Evolutionary conservation across 441 rosid species (phyloP).

Genomic region (Macaranga tanarius): DNA sequence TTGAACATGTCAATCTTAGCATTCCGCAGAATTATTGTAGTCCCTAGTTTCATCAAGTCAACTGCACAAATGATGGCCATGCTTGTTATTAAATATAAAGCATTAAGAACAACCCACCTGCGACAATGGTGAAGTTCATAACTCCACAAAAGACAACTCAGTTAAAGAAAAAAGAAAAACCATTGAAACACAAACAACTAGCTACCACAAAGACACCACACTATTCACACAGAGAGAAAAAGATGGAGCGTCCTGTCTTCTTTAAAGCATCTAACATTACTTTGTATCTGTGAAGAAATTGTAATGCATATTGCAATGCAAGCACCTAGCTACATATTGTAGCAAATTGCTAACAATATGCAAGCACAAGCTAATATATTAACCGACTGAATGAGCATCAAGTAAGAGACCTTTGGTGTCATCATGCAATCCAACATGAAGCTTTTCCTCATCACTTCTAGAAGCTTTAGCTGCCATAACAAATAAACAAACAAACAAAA

Average conservation of each 20-base stretch:
- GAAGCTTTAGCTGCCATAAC: constrained; percentile 37
- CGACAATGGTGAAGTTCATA: neutral
- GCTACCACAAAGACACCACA: neutral
- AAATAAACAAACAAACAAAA: constrained; percentile 9
- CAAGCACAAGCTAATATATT: too few species aligned
- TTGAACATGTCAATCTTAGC: constrained; percentile 97
- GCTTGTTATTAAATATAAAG: neutral
- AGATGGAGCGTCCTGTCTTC: constrained; percentile 20
- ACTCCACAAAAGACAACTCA: neutral
- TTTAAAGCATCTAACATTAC: constrained; percentile 13
- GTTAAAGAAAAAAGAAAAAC: neutral
- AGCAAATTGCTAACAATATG: too few species aligned
- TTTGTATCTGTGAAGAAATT: constrained; percentile 10
- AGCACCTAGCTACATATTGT: too few species aligned
- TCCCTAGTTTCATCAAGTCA: constrained; percentile 61
- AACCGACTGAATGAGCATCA: too few species aligned
- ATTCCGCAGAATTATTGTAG: constrained; percentile 70
- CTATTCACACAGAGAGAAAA: constrained; percentile 28
- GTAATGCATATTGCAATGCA: too few species aligned
- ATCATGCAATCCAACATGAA: constrained; percentile 32
- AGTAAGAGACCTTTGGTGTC: constrained; percentile 53
- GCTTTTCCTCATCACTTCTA: constrained; percentile 45
- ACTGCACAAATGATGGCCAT: constrained; percentile 38
- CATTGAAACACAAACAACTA: neutral
- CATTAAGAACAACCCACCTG: neutral